Base-by-base conservation (phyloP, 2,329 filamentous ascomycete genomes). In the Verticillium tricorpus region DNA sequence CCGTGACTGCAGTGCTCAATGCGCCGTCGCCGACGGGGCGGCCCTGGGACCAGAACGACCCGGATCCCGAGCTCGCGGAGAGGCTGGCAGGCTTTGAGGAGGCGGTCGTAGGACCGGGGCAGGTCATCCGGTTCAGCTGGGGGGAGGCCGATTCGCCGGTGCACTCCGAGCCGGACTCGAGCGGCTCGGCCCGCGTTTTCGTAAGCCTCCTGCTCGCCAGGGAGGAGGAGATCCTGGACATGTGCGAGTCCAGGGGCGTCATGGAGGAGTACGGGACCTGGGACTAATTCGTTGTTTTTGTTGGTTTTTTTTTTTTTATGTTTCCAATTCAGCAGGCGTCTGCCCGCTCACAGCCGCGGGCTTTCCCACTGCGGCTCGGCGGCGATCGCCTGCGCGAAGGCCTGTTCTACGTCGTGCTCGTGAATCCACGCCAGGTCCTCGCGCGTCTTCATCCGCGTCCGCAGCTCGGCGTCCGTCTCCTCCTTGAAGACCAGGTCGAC, bases 351-450 rank as follows among this genome's bases (percentile, higher is more conserved):
- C 11, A 52, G 19, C 45, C 45, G 22, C 4, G 45, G 19, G 2
- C n/a, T 52, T 22, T 52, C 45, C n/a, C 45, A 22, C 19, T 52
- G 45, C 45, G 45, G 8, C 19, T 52, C 19, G 8, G 19, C 45
- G 8, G 45, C 45, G 9, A 52, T 22, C 8, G 45, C 45, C 5
- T 52, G 45, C 19, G 28, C 32, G 37, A 79, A 80, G 12, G 75
- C 71, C 11, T 65, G 65, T 59, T 76, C 71, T 9, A 81, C 78
- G 67, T 81, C 77, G 67, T 82, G 78, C 64, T 81, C 78, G 22
- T 77, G 76, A 34, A 82, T 71, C 80, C 79, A 82, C 17, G 67
- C 71, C 5, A 74, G 73, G 60, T 79, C 72, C 2, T 70, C 69
- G 5, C 78, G 69, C 22, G 65, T 72, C 28, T 63, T 69, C 65